A percentile compares a stretch with the other conserved stretches of the same genome.
Evolutionary conservation across 2,329 filamentous ascomycete genomes (phyloP).

Genomic region (Didymella keratinophila): DNA sequence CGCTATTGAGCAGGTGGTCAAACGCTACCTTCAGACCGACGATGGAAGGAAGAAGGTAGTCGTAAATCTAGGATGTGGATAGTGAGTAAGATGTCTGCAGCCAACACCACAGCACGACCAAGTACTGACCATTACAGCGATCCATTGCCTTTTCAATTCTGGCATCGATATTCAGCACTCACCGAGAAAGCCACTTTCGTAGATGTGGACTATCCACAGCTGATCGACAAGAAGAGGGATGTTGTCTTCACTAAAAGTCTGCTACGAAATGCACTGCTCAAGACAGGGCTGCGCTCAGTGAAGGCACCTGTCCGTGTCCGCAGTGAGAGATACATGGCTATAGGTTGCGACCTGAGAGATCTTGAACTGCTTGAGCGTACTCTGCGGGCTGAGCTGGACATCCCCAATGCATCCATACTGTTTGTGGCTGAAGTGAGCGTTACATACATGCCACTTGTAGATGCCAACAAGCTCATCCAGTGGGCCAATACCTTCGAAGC

Average conservation of each 20-base stretch:
- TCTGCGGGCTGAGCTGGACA: constrained; percentile 66
- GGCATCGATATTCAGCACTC: constrained; percentile 68
- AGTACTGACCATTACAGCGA: constrained; percentile 65
- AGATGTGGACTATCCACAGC: constrained; percentile 84
- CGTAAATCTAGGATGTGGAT: constrained; percentile 88
- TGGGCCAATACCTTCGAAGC: constrained; percentile 78
- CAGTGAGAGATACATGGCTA: constrained; percentile 76
- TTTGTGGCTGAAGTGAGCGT: constrained; percentile 91
- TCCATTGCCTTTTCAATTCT: constrained; percentile 83
- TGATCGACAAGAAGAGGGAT: constrained; percentile 76
- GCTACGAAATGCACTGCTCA: constrained; percentile 49
- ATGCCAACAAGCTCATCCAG: constrained; percentile 75
- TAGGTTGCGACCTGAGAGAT: constrained; percentile 82
- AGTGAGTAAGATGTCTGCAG: constrained; percentile 65
- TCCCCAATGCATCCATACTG: constrained; percentile 69
- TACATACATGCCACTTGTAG: constrained; percentile 82
- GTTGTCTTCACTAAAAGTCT: constrained; percentile 67
- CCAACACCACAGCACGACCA: constrained; percentile 3
- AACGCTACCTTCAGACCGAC: constrained; percentile 71
- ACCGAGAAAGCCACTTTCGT: constrained; percentile 73
- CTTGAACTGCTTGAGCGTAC: constrained; percentile 66
- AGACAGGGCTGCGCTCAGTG: constrained; percentile 38
- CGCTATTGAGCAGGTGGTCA: constrained; percentile 77
- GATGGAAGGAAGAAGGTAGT: constrained; percentile 71
- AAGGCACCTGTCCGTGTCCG: constrained; percentile 39